Evolutionary conservation across 2,329 filamentous ascomycete species (phyloP).

Genomic region (Coniochaeta hoffmannii): DNA sequence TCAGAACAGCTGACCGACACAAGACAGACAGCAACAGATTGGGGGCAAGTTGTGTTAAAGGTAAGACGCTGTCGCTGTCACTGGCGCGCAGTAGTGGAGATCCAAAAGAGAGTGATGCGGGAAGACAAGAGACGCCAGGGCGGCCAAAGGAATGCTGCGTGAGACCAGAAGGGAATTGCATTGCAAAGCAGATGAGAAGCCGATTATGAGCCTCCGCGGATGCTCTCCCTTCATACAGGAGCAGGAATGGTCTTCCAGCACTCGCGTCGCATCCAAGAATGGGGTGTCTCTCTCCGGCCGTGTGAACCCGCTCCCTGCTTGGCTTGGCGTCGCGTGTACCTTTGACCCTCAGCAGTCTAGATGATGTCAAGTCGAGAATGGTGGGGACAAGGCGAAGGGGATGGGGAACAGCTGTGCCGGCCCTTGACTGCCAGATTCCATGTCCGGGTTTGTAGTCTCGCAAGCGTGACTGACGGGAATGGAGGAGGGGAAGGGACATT

Average conservation of each 20-base stretch:
- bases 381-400: not conserved
- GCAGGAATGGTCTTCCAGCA: not conserved
- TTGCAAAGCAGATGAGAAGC: constrained; percentile 1
- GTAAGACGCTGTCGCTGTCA: constrained; percentile 4
- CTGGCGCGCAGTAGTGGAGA: not conserved
- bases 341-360: not conserved
- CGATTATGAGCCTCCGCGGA: not conserved
- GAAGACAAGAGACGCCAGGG: not conserved
- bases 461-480: constrained; percentile 14
- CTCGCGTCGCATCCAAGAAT: not conserved
- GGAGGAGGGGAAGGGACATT: constrained; percentile 9
- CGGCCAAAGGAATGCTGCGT: constrained; percentile 1
- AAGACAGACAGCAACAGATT: not conserved
- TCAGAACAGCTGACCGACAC: not conserved
- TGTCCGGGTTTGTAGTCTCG: constrained; percentile 14
- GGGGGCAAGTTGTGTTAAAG: not conserved
- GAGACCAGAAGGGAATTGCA: constrained; percentile 2
- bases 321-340: not conserved
- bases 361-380: not conserved
- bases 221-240: not conserved
- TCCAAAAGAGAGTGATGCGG: not conserved
- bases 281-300: not conserved
- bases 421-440: constrained; percentile 21
- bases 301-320: not conserved
- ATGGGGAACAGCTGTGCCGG: constrained; percentile 1